Percentiles rank a stretch among this genome's conserved stretches.
These are phyloP conservation scores for Bruguiera hainesii DNA, from an alignment of 441 rosid species.

Conservation along the genomic window DNA sequence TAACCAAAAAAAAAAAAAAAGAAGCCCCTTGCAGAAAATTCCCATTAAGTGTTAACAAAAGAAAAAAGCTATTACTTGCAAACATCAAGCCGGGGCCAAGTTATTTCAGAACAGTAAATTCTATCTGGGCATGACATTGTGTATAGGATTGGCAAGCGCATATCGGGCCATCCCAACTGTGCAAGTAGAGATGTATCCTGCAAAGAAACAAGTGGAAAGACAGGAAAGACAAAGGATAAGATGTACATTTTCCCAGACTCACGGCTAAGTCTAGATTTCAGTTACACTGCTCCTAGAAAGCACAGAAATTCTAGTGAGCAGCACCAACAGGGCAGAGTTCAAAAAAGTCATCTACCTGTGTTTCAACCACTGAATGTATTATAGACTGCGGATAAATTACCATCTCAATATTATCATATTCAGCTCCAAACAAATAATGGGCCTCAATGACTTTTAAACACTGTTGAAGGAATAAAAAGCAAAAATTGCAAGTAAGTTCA, in stretches of 20 bases:
- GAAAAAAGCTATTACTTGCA: slow-evolving; percentile 55
- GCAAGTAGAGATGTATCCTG: slow-evolving; percentile 94
- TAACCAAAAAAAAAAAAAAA: too few species aligned
- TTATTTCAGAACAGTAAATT: slow-evolving; percentile 79
- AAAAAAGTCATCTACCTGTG: slow-evolving; percentile 48
- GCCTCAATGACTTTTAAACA: slow-evolving; percentile 97
- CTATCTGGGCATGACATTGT: slow-evolving; percentile 96
- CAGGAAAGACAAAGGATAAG: slow-evolving; percentile 5
- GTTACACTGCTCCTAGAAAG: background rate
- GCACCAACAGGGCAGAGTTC: background rate
- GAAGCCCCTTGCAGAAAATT: too few species aligned
- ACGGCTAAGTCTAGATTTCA: background rate
- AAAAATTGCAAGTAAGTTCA: too few species aligned
- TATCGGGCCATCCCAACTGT: slow-evolving; percentile 96
- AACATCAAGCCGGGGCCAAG: slow-evolving; percentile 96
- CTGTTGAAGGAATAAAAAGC: slow-evolving; percentile 34
- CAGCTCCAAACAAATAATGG: slow-evolving; percentile 88
- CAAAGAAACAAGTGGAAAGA: slow-evolving; percentile 12
- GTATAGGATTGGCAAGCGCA: slow-evolving; percentile 89
- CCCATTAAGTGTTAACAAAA: background rate
- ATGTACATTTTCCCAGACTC: background rate
- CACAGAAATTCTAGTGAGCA: background rate
- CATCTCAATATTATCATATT: slow-evolving; percentile 78
- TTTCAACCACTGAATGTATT: slow-evolving; percentile 90
- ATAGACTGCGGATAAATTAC: slow-evolving; percentile 91